Evolutionary conservation across 2,329 filamentous ascomycete species (phyloP).

Genomic region (Fusarium setosum): DNA sequence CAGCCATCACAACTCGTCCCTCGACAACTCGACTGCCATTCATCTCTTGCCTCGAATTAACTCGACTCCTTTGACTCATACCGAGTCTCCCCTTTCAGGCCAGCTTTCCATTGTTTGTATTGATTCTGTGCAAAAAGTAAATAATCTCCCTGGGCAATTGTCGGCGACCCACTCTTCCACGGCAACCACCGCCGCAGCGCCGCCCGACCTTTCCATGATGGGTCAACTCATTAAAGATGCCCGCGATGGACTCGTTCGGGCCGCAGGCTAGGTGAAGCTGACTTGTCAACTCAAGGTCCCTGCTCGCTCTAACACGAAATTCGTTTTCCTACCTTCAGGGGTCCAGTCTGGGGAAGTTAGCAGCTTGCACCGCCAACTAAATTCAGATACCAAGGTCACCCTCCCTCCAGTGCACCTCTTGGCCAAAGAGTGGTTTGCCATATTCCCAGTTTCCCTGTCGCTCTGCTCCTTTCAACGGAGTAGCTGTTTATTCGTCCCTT

Average conservation of each 20-base stretch:
- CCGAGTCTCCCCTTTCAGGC: slow-evolving; percentile 12
- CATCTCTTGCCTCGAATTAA: slow-evolving; percentile 21
- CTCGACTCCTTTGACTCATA: slow-evolving; percentile 24
- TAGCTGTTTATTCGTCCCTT: neutral
- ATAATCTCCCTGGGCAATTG: slow-evolving; percentile 31
- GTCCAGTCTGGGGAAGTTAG: slow-evolving; percentile 29
- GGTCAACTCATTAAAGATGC: slow-evolving; percentile 39
- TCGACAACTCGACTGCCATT: slow-evolving; percentile 2
- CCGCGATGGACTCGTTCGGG: slow-evolving; percentile 29
- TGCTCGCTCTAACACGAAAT: slow-evolving; percentile 13
- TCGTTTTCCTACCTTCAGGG: slow-evolving; percentile 28
- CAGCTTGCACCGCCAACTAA: neutral
- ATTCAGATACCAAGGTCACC: neutral
- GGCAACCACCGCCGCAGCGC: slow-evolving; percentile 36
- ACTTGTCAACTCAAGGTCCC: slow-evolving; percentile 28
- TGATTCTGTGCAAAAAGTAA: slow-evolving; percentile 34
- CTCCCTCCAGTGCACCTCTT: slow-evolving; percentile 22
- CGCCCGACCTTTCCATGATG: slow-evolving; percentile 35
- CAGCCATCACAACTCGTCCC: slow-evolving; percentile 1
- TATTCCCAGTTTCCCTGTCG: neutral
- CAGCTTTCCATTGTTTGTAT: slow-evolving; percentile 41
- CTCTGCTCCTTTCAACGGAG: neutral
- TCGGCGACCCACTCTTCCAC: slow-evolving; percentile 40
- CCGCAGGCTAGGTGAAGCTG: slow-evolving; percentile 18
- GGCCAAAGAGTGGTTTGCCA: slow-evolving; percentile 5